phyloP scores from a whole-genome alignment of 202 grass and related monocot genomes.

The Panicum hallii region DNA sequence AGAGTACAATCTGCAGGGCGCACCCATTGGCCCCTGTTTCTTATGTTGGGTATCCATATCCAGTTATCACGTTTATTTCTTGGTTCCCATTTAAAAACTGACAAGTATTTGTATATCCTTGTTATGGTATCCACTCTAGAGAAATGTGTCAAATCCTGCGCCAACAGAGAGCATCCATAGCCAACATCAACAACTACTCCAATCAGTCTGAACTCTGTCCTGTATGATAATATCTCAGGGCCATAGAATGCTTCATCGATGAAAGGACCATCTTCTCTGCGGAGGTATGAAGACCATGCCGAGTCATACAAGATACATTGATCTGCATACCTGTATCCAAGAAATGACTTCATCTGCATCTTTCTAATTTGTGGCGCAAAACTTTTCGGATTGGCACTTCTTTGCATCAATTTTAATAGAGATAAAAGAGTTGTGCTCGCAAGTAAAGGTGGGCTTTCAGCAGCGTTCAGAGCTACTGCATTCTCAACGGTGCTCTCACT shows the following conservation, averaged over 20 bases:
- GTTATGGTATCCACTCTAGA: slow-evolving; percentile 23
- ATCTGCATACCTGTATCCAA: slow-evolving; percentile 43
- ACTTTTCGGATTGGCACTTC: not conserved
- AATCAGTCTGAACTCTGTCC: slow-evolving; percentile 47
- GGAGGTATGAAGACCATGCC: slow-evolving; percentile 33
- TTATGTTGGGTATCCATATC: slow-evolving; percentile 54
- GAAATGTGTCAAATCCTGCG: slow-evolving; percentile 36
- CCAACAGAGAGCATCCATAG: slow-evolving; percentile 44
- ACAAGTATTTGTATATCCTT: slow-evolving; percentile 59
- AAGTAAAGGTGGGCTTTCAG: not conserved
- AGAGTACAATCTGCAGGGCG: slow-evolving; percentile 48
- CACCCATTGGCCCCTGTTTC: slow-evolving; percentile 48
- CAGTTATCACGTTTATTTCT: slow-evolving; percentile 22
- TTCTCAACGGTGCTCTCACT: not conserved
- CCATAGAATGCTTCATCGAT: slow-evolving; percentile 68
- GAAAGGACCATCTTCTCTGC: slow-evolving; percentile 59
- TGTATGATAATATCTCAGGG: slow-evolving; percentile 45
- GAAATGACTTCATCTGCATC: slow-evolving; percentile 44
- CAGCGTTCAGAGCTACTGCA: not conserved
- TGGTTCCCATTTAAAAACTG: slow-evolving; percentile 50
- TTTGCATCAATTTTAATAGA: slow-evolving; percentile 49
- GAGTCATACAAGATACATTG: slow-evolving; percentile 45
- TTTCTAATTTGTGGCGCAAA: slow-evolving; percentile 27
- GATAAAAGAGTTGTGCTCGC: slow-evolving; percentile 21
- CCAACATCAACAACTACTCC: slow-evolving; percentile 46